Evolutionary conservation across 352 stramenopile genomes (phyloP), one percentile per base, ranked within the genome.

Genomic region (Phytophthora cactorum): DNA sequence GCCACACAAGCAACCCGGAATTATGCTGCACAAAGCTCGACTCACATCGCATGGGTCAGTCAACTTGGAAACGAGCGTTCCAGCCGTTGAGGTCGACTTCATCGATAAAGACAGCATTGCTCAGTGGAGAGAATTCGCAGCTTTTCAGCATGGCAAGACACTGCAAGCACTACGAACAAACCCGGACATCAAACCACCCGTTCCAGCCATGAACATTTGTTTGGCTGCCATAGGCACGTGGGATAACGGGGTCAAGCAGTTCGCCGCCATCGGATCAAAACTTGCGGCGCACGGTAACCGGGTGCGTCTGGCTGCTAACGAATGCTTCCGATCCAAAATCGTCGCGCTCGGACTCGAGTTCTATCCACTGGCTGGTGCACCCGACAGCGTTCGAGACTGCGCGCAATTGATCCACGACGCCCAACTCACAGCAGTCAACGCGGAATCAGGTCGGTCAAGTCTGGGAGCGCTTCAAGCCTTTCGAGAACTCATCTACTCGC

Each of bases 251-350:
- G 75, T 91, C 25, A 74, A 86, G 41, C 76, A 83, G 11, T 89
- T 86, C 45, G 72, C 83, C 6, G 77, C 65, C 4, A 72, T 96
- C 6, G 86, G 81, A 2, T 64, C 82, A n/a, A 66, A 79, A 29
- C 70, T 97, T 1, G 68, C 79, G 52, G 53, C 61, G 5, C 52
- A 88, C 14, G 90, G 90, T 0, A 90, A 97, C 72, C 74, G 81
- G 1, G 90, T 97, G 1, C 79, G 90, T 8, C 69, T 97, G 32
- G 90, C 88, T 2, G 84, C 86, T 1, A 88, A 97, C 56, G 75
- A 85, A 43, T 61, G 78, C 8, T 92, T 92, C 70, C 65, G 88
- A 2, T 25, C 67, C 2, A 77, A 81, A 9, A 86, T 96, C 14
- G 69, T 75, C 5, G 63, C 60, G 0, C 70, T 68, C 6, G 75